Percentiles rank a stretch among this genome's conserved stretches.
Conservation (phyloP, 2,329 filamentous ascomycete species). For the Teratosphaeria destructans region DNA sequence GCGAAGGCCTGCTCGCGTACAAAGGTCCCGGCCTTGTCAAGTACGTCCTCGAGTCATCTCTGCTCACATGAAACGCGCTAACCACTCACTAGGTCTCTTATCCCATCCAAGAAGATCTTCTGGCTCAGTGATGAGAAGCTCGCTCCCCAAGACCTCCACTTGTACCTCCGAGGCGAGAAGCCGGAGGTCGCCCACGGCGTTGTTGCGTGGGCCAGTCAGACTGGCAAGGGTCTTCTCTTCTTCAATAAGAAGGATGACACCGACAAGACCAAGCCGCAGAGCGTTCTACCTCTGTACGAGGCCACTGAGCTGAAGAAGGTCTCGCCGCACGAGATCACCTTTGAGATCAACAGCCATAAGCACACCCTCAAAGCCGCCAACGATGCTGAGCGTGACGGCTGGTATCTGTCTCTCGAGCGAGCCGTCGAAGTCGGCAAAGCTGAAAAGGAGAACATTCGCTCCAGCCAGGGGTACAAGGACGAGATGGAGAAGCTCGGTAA, state of each 20-base stretch:
- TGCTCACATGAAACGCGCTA: constrained; percentile 4
- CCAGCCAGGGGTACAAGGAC: constrained; percentile 80
- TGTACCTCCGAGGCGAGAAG: constrained; percentile 86
- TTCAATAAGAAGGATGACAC: constrained; percentile 66
- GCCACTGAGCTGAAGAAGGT: constrained; percentile 64
- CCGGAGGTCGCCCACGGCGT: constrained; percentile 64
- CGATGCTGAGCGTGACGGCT: constrained; percentile 75
- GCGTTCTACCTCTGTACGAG: constrained; percentile 56
- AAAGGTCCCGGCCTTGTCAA: constrained; percentile 76
- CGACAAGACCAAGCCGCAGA: constrained; percentile 70
- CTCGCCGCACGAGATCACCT: constrained; percentile 70
- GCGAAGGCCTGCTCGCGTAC: constrained; percentile 79
- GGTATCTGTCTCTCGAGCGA: constrained; percentile 73
- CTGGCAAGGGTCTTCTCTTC: constrained; percentile 90
- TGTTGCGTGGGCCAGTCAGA: constrained; percentile 82
- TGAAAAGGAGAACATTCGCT: constrained; percentile 59
- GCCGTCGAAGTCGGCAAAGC: constrained; percentile 81
- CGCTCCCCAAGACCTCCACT: constrained; percentile 60
- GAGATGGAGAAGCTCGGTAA: constrained; percentile 61
- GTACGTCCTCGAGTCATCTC: constrained; percentile 44
- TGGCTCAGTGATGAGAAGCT: constrained; percentile 55
- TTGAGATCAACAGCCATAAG: constrained; percentile 80
- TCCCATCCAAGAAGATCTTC: constrained; percentile 88
- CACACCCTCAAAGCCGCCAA: constrained; percentile 80
- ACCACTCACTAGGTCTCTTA: constrained; percentile 57